These are phyloP conservation scores for Calonectria henricotiae DNA, from an alignment of 2,329 filamentous ascomycete genomes.

Conservation along the genomic window DNA sequence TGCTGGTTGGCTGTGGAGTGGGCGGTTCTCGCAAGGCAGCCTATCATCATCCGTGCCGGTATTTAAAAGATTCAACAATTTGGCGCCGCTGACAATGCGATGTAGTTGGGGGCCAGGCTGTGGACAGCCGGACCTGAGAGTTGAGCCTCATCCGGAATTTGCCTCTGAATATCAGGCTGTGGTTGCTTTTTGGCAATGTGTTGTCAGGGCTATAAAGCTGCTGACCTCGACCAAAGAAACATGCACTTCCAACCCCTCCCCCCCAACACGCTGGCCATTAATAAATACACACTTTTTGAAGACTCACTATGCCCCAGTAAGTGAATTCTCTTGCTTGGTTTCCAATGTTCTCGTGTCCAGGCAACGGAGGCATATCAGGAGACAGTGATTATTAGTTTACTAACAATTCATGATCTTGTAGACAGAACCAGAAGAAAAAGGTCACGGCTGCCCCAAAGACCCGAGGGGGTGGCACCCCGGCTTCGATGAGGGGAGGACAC, in stretches of 20 bases:
- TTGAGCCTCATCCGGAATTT: neutral
- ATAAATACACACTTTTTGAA: too few relatives aligned
- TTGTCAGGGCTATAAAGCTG: constrained; percentile 7
- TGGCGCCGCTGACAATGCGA: neutral
- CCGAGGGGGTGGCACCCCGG: neutral
- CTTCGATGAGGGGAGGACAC: neutral
- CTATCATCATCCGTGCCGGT: neutral
- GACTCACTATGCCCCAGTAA: constrained; percentile 1
- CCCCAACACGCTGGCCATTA: too few relatives aligned
- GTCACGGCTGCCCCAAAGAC: neutral
- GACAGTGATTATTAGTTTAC: neutral
- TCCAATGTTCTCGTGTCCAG: neutral
- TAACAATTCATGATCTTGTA: neutral
- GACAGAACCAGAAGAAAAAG: constrained; percentile 3
- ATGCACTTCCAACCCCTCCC: neutral
- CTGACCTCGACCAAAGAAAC: neutral
- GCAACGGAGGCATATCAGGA: neutral
- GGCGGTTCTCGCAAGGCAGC: neutral
- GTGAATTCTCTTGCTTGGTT: neutral
- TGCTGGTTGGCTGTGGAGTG: constrained; percentile 1
- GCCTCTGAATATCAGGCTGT: neutral
- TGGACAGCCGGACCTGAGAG: neutral
- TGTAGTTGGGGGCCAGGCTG: constrained; percentile 1
- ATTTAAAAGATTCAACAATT: neutral
- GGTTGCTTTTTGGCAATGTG: neutral